A percentile compares a stretch with the other conserved stretches of the same genome.
Conservation (phyloP, 345 rosid genomes). For the Kandelia obovata region DNA sequence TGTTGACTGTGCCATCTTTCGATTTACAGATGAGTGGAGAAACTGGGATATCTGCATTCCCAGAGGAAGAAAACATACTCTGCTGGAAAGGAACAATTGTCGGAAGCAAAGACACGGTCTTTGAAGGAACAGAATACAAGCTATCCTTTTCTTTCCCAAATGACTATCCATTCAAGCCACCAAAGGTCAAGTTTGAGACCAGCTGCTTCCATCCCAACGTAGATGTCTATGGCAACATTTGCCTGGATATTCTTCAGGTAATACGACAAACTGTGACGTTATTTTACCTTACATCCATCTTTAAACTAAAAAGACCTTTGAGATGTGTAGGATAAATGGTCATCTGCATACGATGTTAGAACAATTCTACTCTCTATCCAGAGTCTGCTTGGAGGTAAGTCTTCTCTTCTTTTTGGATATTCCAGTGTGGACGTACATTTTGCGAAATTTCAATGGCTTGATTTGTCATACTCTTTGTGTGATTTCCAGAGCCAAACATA, state of each 20-base stretch:
- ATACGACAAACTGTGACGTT: no score
- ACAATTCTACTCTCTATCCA: conserved; percentile 86
- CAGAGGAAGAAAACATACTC: conserved; percentile 93
- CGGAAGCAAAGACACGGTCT: conserved; percentile 91
- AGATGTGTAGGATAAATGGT: conserved; percentile 77
- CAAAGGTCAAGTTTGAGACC: conserved; percentile 89
- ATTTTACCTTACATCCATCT: no score
- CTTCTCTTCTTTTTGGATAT: background rate
- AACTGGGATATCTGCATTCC: conserved; percentile 90
- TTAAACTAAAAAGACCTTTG: no score
- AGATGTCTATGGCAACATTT: conserved; percentile 80
- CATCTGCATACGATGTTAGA: conserved; percentile 93
- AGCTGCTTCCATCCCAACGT: conserved; percentile 97
- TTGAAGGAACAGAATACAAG: conserved; percentile 86
- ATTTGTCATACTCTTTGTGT: background rate
- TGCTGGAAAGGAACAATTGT: conserved; percentile 91
- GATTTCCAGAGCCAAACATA: conserved; percentile 67
- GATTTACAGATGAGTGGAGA: conserved; percentile 78
- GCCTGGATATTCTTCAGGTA: conserved; percentile 99
- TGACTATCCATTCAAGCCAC: conserved; percentile 92
- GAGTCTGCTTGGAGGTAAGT: conserved; percentile 85
- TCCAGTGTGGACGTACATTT: background rate
- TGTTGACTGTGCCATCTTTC: background rate
- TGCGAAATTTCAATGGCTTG: background rate
- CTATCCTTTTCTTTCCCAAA: conserved; percentile 81